phyloP scores from a whole-genome alignment of 176 grass and related monocot species.

The Tuctoria greenei region DNA sequence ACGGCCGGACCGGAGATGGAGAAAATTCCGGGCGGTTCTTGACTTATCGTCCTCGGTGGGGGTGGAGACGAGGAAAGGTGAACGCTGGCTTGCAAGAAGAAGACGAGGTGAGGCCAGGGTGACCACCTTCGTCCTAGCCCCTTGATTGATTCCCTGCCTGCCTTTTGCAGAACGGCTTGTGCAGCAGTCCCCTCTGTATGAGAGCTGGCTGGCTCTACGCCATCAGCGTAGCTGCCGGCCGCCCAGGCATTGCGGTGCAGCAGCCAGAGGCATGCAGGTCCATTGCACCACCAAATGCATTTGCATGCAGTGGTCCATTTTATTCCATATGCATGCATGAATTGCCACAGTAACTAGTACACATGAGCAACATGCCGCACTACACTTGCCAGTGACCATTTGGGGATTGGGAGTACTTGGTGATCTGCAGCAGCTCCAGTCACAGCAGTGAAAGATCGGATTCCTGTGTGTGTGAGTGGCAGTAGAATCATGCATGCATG shows the following conservation, averaged over 20 bases:
- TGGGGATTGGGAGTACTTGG: slow-evolving; percentile 28
- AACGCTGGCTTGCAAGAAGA: slow-evolving; percentile 16
- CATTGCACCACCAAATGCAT: slow-evolving; percentile 41
- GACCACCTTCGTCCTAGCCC: slow-evolving; percentile 34
- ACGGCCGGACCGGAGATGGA: not conserved
- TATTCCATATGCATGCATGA: slow-evolving; percentile 22
- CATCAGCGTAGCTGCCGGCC: too few relatives aligned
- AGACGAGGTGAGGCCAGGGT: slow-evolving; percentile 30
- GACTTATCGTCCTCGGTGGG: slow-evolving; percentile 11
- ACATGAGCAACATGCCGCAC: slow-evolving; percentile 26
- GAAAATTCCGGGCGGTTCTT: slow-evolving; percentile 41
- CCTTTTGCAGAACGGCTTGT: slow-evolving; percentile 39
- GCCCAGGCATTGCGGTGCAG: not conserved
- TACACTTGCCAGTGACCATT: slow-evolving; percentile 18
- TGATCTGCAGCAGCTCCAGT: slow-evolving; percentile 43
- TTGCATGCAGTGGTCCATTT: slow-evolving; percentile 46
- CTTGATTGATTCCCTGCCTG: slow-evolving; percentile 37
- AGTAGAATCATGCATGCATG: slow-evolving; percentile 44
- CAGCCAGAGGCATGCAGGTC: slow-evolving; percentile 20
- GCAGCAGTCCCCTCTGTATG: slow-evolving; percentile 30
- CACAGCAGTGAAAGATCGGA: slow-evolving; percentile 36
- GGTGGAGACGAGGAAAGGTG: slow-evolving; percentile 30
- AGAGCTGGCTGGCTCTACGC: slow-evolving; percentile 34
- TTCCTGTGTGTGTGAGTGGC: slow-evolving; percentile 23
- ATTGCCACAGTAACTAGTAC: slow-evolving; percentile 15